phyloP scores from a whole-genome alignment of 2,329 filamentous ascomycete species.

The Clonostachys solani region DNA sequence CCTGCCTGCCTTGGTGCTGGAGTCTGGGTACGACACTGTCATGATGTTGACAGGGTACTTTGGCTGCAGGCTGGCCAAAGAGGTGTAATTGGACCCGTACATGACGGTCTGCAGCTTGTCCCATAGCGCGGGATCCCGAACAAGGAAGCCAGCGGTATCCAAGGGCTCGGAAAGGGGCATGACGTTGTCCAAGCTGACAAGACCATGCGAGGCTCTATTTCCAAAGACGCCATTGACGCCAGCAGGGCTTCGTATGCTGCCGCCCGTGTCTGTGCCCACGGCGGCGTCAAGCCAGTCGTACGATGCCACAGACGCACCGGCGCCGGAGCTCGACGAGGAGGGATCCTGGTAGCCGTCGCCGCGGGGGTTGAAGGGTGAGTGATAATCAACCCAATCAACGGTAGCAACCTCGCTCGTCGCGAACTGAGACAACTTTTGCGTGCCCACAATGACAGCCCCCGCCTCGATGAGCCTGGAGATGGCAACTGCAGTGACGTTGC shows the following conservation, averaged over 20 bases:
- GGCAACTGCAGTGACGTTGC: constrained; percentile 40
- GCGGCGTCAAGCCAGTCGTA: constrained; percentile 39
- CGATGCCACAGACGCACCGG: constrained; percentile 27
- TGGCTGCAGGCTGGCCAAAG: constrained; percentile 11
- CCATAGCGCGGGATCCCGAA: constrained; percentile 26
- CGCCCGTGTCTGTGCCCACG: constrained; percentile 35
- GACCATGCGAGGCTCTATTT: constrained; percentile 33
- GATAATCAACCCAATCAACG: constrained; percentile 39
- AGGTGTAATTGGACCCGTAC: constrained; percentile 26
- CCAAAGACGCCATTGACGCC: constrained; percentile 36
- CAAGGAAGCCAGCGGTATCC: constrained; percentile 40
- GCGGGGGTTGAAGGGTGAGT: constrained; percentile 36
- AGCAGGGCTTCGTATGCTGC: constrained; percentile 38
- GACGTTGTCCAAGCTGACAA: constrained; percentile 31
- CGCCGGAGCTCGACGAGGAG: constrained; percentile 38
- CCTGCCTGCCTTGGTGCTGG: neutral
- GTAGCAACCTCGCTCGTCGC: constrained; percentile 38
- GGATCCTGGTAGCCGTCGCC: constrained; percentile 43
- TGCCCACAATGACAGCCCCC: constrained; percentile 47
- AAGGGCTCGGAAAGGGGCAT: constrained; percentile 33
- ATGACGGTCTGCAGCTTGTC: constrained; percentile 21
- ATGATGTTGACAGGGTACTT: constrained; percentile 18
- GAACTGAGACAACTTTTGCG: constrained; percentile 42
- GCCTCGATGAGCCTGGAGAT: constrained; percentile 55
- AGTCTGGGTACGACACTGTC: neutral